Evolutionary conservation across 345 rosid species (phyloP).

Genomic region (Gossypium mustelinum): DNA sequence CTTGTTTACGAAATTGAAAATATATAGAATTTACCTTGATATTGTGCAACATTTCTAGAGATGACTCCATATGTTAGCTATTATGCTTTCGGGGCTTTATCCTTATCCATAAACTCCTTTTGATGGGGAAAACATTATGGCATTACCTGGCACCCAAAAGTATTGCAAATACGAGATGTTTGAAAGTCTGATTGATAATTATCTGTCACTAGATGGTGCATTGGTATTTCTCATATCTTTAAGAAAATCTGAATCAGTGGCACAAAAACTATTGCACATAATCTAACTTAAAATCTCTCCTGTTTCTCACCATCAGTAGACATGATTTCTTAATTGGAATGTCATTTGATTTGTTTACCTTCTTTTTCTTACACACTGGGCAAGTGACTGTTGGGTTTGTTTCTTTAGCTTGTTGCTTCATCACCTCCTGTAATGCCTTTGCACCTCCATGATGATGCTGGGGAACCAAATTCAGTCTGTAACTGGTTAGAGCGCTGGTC

Average conservation of each 20-base stretch:
- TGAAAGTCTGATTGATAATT: not conserved
- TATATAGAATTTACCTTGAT: not conserved
- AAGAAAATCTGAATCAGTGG: not conserved
- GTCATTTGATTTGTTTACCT: not conserved
- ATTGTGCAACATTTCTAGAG: not conserved
- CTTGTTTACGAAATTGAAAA: not conserved
- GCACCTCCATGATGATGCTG: constrained; percentile 42
- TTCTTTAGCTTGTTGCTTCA: constrained; percentile 70
- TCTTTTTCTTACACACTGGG: constrained; percentile 1
- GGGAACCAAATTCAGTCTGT: constrained; percentile 56
- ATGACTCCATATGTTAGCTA: not conserved
- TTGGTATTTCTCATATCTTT: not conserved
- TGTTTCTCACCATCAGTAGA: not conserved
- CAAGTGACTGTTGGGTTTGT: constrained; percentile 23
- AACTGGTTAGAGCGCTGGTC: constrained; percentile 92
- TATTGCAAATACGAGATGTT: constrained; percentile 5
- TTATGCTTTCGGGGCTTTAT: not conserved
- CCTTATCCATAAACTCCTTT: not conserved
- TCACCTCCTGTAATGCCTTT: constrained; percentile 64
- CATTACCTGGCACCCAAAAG: not conserved
- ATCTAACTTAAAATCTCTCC: not conserved
- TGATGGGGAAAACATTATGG: not conserved
- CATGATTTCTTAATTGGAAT: not conserved
- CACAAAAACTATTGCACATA: not conserved
- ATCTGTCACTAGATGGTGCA: not conserved